Evolutionary conservation across 1,284 basidiomycete species (phyloP).

Genomic region (Limonomyces culmigenus): DNA sequence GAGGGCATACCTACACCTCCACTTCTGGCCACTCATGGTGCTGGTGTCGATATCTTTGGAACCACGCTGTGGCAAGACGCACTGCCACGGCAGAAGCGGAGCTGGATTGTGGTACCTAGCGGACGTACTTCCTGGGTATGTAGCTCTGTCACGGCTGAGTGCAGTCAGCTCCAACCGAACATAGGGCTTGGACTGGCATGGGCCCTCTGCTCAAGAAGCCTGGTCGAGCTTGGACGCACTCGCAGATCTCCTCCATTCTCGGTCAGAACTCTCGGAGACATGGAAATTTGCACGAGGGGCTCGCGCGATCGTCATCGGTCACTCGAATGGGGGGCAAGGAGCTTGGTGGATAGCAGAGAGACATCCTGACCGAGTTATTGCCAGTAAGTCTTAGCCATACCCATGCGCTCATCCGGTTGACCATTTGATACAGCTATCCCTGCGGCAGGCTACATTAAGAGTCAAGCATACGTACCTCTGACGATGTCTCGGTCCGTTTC

Average conservation of each 20-base stretch:
- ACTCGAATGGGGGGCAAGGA: conserved; percentile 90
- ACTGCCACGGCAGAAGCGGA: conserved; percentile 33
- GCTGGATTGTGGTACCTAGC: conserved; percentile 58
- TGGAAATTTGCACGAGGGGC: conserved; percentile 23
- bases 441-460: conserved; percentile 68
- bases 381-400: conserved; percentile 20
- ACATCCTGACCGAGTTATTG: conserved; percentile 63
- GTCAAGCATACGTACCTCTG: conserved; percentile 70
- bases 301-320: conserved; percentile 55
- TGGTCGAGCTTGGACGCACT: conserved; percentile 41
- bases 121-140: conserved; percentile 70
- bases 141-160: too few species aligned
- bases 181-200: conserved; percentile 79
- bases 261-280: conserved; percentile 12
- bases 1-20: conserved; percentile 20
- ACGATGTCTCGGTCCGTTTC: conserved; percentile 34
- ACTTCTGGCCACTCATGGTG: conserved; percentile 65
- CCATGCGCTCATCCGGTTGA: conserved; percentile 6
- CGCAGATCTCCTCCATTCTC: conserved; percentile 20
- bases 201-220: conserved; percentile 48
- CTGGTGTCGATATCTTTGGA: conserved; percentile 51
- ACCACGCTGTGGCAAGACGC: conserved; percentile 41
- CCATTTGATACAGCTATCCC: conserved; percentile 32
- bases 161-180: not conserved
- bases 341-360: conserved; percentile 64